Evolutionary conservation across 495 filamentous ascomycete genomes (phyloP).

Genomic region (Penicillium soppii): DNA sequence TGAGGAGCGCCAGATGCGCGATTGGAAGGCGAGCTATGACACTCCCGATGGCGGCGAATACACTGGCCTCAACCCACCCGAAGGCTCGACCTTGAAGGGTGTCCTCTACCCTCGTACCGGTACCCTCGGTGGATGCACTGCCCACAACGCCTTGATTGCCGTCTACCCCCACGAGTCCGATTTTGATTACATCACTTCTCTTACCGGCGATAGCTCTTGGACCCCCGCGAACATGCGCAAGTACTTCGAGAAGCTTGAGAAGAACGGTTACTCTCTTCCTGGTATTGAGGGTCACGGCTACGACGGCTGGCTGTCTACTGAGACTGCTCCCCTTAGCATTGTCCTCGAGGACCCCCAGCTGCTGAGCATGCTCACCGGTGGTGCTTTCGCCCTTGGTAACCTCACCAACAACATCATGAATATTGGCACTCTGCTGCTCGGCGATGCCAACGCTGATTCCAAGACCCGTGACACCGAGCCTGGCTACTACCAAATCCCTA

Average conservation of each 20-base stretch:
- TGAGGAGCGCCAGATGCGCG: constrained; percentile 34
- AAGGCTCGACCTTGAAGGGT: constrained; percentile 38
- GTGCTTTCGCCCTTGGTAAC: constrained; percentile 50
- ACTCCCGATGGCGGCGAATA: constrained; percentile 39
- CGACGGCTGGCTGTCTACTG: constrained; percentile 56
- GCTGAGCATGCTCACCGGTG: constrained; percentile 47
- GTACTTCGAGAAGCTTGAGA: constrained; percentile 50
- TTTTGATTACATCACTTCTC: constrained; percentile 44
- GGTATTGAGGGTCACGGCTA: constrained; percentile 52
- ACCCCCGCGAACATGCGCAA: constrained; percentile 41
- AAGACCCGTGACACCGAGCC: constrained; percentile 35
- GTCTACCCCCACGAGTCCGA: constrained; percentile 43
- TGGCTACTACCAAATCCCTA: constrained; percentile 54
- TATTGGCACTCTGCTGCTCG: constrained; percentile 43
- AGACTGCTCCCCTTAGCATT: constrained; percentile 45
- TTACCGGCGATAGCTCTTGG: constrained; percentile 47
- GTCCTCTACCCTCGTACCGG: constrained; percentile 49
- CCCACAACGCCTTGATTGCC: constrained; percentile 48
- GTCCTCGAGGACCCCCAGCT: constrained; percentile 53
- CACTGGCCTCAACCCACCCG: constrained; percentile 38
- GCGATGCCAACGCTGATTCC: constrained; percentile 52
- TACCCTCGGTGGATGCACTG: constrained; percentile 46
- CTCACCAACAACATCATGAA: constrained; percentile 36
- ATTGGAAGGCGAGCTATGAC: constrained; percentile 45
- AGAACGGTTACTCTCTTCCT: constrained; percentile 50